Evolutionary conservation across 2,329 filamentous ascomycete species (phyloP), one percentile per base, ranked within the genome.

Genomic region (Ophiognomonia clavigignenti-juglandacearum): DNA sequence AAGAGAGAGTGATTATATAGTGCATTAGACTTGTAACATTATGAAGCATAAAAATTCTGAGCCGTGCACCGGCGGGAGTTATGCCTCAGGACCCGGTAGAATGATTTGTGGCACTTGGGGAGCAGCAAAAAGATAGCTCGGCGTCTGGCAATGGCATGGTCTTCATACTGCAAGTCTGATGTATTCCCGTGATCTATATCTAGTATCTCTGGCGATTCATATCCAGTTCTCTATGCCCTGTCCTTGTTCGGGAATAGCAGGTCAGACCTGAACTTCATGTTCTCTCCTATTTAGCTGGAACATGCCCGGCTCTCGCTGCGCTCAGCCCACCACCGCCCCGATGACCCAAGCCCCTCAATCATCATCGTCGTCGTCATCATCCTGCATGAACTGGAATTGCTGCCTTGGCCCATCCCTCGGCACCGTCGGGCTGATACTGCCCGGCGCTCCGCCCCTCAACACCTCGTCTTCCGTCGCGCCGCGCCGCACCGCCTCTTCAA

Each of bases 321-420:
- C n/a, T n/a, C n/a, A n/a, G n/a, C n/a, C n/a, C n/a, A n/a, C n/a
- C n/a, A n/a, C n/a, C n/a, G 4, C 16, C 14, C 34, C 9, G 16
- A 34, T 16, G 16, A 16, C n/a, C 31, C 13, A 13, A 9, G 4
- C n/a, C 10, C 3, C n/a, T 49, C 43, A 52, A 19, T 52, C 50
- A 22, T 75, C 72, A 18, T 76, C 73, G 38, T 75, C 72, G 44
- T 76, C 65, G 48, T 77, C 73, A 53, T 76, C 71, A 55, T 74
- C 59, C 10, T 68, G 73, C 44, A 73, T 72, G 47, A 78, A 78
- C 63, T 77, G 74, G 52, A 78, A 78, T 62, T 78, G 74, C 59
- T 72, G 74, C 60, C 69, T 72, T 59, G 14, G 18, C 34, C 70
- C 68, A 59, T 4, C 56, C 58, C 11, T 63, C 53, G 13, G 51